phyloP scores from a whole-genome alignment of 768 basidiomycete species.

The Auriscalpium microsporum region DNA sequence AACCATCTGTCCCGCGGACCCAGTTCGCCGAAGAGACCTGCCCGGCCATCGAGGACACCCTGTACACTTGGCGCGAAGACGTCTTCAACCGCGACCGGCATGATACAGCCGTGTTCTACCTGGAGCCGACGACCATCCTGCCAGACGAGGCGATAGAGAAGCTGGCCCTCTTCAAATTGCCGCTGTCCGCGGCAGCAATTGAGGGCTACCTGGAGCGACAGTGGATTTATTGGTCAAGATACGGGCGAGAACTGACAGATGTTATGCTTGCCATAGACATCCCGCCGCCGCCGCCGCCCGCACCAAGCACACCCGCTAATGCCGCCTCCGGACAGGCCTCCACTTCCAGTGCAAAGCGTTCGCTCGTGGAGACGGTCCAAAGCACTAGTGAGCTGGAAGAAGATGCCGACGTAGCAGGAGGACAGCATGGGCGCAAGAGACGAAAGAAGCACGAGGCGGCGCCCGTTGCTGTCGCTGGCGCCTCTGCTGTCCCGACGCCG shows the following conservation, averaged over 20 bases:
- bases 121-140: not conserved
- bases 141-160: not conserved
- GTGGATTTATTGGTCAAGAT: not conserved
- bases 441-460: too few relatives aligned
- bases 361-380: too few relatives aligned
- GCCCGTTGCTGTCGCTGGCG: too few relatives aligned
- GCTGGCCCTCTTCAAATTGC: not conserved
- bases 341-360: too few relatives aligned
- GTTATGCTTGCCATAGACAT: not conserved
- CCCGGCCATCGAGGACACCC: not conserved
- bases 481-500: too few relatives aligned
- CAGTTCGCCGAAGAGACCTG: not conserved
- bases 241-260: not conserved
- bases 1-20: not conserved
- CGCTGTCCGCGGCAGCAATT: not conserved
- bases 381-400: too few relatives aligned
- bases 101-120: not conserved
- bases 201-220: not conserved
- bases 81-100: not conserved
- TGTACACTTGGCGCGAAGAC: not conserved
- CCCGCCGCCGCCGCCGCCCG: not conserved
- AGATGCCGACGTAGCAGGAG: too few relatives aligned
- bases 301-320: not conserved
- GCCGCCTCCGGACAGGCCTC: not conserved
- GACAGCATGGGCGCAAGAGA: too few relatives aligned